These are phyloP conservation scores for Zygosaccharomyces pseudorouxii DNA, from an alignment of 805 yeast genomes.

Conservation along the genomic window DNA sequence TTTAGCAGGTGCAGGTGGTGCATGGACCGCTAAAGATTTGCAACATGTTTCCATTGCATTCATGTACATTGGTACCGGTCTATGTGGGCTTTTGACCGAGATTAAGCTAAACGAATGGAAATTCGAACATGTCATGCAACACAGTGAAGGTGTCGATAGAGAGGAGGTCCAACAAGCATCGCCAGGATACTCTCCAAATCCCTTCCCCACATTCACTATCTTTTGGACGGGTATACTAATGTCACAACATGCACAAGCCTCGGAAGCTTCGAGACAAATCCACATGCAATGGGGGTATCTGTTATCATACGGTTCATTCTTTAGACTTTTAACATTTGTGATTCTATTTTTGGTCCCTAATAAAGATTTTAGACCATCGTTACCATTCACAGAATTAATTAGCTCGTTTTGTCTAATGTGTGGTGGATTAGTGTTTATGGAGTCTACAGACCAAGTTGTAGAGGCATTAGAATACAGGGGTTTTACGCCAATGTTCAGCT, in stretches of 20 bases:
- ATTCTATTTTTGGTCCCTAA: constrained; percentile 45
- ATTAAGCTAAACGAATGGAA: constrained; percentile 60
- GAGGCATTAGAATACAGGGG: constrained; percentile 80
- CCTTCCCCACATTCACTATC: constrained; percentile 88
- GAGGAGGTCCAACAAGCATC: constrained; percentile 38
- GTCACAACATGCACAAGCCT: constrained; percentile 92
- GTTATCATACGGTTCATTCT: constrained; percentile 73
- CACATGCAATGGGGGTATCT: constrained; percentile 93
- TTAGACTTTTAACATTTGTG: constrained; percentile 62
- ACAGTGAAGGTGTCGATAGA: constrained; percentile 16
- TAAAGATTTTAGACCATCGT: constrained; percentile 43
- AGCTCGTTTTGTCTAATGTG: constrained; percentile 72
- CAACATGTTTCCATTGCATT: constrained; percentile 91
- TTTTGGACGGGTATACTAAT: constrained; percentile 95
- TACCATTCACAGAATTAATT: constrained; percentile 84
- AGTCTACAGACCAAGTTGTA: constrained; percentile 81
- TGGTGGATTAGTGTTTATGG: constrained; percentile 92
- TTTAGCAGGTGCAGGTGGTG: constrained; percentile 70
- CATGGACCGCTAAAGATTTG: constrained; percentile 83
- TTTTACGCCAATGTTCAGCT: constrained; percentile 81
- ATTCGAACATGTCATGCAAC: constrained; percentile 37
- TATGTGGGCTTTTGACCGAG: constrained; percentile 85
- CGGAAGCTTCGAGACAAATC: constrained; percentile 66
- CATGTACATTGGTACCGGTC: constrained; percentile 86
- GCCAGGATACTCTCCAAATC: constrained; percentile 86